These are phyloP conservation scores for Candolleomyces aberdarensis DNA, from an alignment of 768 basidiomycete species.

Conservation along the genomic window DNA sequence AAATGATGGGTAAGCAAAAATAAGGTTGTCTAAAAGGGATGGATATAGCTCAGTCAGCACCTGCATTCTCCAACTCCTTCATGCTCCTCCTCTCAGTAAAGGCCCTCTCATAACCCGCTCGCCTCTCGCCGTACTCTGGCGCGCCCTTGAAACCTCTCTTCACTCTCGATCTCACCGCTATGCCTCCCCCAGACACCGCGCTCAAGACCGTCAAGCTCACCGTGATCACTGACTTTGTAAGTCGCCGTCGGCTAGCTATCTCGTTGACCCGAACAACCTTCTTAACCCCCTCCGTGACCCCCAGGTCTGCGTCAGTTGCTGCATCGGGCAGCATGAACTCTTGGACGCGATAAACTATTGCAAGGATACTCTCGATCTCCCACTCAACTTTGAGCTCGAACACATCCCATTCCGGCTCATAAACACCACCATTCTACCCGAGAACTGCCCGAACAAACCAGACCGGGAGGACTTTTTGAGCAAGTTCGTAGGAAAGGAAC, in stretches of 20 bases:
- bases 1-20: conserved; percentile 5
- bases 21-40: conserved; percentile 12
- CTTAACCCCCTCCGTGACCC: neutral
- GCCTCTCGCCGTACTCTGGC: neutral
- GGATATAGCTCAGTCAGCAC: conserved; percentile 27
- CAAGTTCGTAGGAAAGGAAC: conserved; percentile 52
- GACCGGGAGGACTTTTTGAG: conserved; percentile 39
- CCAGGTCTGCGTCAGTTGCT: conserved; percentile 52
- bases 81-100: conserved; percentile 24
- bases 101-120: conserved; percentile 22
- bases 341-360: conserved; percentile 45
- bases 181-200: neutral
- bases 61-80: conserved; percentile 20
- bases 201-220: conserved; percentile 37
- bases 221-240: conserved; percentile 48
- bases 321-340: conserved; percentile 50
- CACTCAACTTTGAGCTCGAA: conserved; percentile 48
- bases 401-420: conserved; percentile 53
- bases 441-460: conserved; percentile 35
- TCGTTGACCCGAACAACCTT: conserved; percentile 2
- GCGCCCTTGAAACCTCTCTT: neutral
- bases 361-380: conserved; percentile 45
- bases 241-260: conserved; percentile 15
- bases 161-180: conserved; percentile 4
- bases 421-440: conserved; percentile 31